Conservation (phyloP, 805 yeast genomes). For the Sungouiella thailandica region DNA sequence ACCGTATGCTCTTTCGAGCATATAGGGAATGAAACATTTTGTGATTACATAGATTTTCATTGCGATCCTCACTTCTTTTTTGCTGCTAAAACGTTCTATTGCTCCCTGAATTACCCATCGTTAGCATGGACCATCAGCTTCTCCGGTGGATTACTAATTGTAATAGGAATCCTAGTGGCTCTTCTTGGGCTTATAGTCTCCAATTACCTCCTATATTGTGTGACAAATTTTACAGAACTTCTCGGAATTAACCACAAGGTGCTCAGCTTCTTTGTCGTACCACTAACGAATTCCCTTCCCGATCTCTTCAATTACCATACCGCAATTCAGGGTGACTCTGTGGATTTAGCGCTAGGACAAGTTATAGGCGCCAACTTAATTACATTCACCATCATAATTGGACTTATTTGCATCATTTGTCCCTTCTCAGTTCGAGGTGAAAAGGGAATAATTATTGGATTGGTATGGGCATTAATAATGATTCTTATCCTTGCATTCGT, state of each 20-base stretch:
- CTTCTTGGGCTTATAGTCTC: slow-evolving; percentile 31
- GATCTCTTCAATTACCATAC: slow-evolving; percentile 33
- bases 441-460: slow-evolving; percentile 16
- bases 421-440: slow-evolving; percentile 19
- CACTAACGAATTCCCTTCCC: slow-evolving; percentile 33
- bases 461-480: slow-evolving; percentile 25
- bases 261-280: slow-evolving; percentile 30
- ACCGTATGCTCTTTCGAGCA: not conserved
- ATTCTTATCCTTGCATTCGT: slow-evolving; percentile 23
- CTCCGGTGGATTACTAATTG: slow-evolving; percentile 6
- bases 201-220: slow-evolving; percentile 27
- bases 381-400: slow-evolving; percentile 30
- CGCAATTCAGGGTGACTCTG: slow-evolving; percentile 22
- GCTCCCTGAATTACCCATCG: slow-evolving; percentile 18
- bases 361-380: slow-evolving; percentile 31
- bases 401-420: slow-evolving; percentile 20
- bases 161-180: slow-evolving; percentile 16
- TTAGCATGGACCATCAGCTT: slow-evolving; percentile 6
- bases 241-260: slow-evolving; percentile 24
- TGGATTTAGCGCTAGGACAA: slow-evolving; percentile 35
- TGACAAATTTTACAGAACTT: slow-evolving; percentile 22
- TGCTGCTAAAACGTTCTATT: slow-evolving; percentile 26
- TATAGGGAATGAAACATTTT: slow-evolving; percentile 3
- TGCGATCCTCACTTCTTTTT: slow-evolving; percentile 23
- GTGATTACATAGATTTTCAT: slow-evolving; percentile 13